These are phyloP conservation scores for Puccinia hordei DNA, from an alignment of 1,284 basidiomycete genomes.

Conservation along the genomic window DNA sequence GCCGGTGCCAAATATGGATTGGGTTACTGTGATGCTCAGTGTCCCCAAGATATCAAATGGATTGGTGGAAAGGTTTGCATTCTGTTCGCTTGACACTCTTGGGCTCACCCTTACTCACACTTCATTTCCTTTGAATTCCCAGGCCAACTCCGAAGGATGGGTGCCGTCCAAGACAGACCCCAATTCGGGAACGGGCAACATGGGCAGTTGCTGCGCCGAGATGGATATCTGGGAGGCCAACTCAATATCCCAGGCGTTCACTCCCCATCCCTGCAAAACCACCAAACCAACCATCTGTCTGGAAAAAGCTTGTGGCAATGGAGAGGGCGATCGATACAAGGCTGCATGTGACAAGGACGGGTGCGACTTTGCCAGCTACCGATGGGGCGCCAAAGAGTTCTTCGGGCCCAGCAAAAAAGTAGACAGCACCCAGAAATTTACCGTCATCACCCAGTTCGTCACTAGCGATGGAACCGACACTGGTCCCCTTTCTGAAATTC, in stretches of 20 bases:
- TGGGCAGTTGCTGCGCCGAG: conserved; percentile 61
- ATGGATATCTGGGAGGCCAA: conserved; percentile 50
- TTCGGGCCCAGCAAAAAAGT: conserved; percentile 28
- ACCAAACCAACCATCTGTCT: not conserved
- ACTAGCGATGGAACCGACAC: conserved; percentile 26
- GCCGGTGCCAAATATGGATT: conserved; percentile 37
- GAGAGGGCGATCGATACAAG: conserved; percentile 17
- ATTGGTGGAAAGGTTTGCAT: conserved; percentile 64
- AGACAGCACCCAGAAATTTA: conserved; percentile 22
- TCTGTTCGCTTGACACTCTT: not conserved
- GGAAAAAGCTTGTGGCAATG: conserved; percentile 15
- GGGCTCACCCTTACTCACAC: too few relatives aligned
- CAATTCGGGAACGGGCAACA: conserved; percentile 61
- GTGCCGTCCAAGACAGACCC: conserved; percentile 52
- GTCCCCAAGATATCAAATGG: conserved; percentile 65
- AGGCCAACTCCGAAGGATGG: conserved; percentile 58
- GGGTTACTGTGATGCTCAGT: conserved; percentile 60
- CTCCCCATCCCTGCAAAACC: conserved; percentile 23
- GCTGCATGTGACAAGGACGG: conserved; percentile 42
- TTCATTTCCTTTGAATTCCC: conserved; percentile 52
- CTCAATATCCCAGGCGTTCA: conserved; percentile 35
- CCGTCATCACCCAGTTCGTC: conserved; percentile 45
- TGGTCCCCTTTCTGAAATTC: conserved; percentile 20
- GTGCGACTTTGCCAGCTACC: conserved; percentile 31
- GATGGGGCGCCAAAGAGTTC: conserved; percentile 33